Conservation (phyloP, 2,329 filamentous ascomycete genomes). For the Rhynchosporium secalis region DNA sequence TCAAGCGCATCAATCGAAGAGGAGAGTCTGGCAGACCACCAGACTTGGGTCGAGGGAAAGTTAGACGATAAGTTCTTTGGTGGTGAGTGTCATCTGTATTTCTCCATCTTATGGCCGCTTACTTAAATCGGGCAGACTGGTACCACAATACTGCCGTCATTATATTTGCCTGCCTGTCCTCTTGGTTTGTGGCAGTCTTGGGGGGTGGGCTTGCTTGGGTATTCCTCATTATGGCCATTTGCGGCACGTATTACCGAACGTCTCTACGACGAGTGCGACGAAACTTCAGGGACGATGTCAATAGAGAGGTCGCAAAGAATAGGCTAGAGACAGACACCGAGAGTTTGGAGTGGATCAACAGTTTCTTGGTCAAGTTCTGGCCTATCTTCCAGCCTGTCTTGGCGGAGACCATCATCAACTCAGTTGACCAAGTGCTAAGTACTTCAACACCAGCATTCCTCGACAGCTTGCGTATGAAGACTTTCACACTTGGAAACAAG, state of each 20-base stretch:
- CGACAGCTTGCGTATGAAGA: constrained; percentile 90
- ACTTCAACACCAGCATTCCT: constrained; percentile 89
- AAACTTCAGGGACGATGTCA: constrained; percentile 94
- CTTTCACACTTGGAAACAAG: constrained; percentile 91
- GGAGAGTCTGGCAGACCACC: constrained; percentile 79
- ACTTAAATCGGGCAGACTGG: constrained; percentile 66
- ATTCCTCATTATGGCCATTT: constrained; percentile 87
- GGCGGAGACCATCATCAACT: constrained; percentile 86
- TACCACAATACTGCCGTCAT: constrained; percentile 97
- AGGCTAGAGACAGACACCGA: constrained; percentile 88
- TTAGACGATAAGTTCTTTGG: constrained; percentile 90
- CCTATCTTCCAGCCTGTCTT: constrained; percentile 96
- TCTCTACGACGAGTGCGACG: constrained; percentile 89
- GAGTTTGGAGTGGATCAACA: constrained; percentile 98
- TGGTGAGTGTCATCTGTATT: constrained; percentile 51
- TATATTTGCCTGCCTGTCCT: constrained; percentile 84
- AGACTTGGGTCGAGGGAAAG: constrained; percentile 81
- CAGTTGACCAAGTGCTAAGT: constrained; percentile 93
- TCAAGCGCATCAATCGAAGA: constrained; percentile 49
- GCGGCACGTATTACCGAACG: constrained; percentile 94
- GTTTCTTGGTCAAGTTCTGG: constrained; percentile 98
- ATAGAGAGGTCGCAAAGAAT: constrained; percentile 83
- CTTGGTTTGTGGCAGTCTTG: constrained; percentile 85
- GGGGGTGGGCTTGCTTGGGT: constrained; percentile 93
- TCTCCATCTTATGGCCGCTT: constrained; percentile 13